Base-by-base conservation (phyloP, 1,284 basidiomycete genomes). In the Tetrapyrgos nigripes region DNA sequence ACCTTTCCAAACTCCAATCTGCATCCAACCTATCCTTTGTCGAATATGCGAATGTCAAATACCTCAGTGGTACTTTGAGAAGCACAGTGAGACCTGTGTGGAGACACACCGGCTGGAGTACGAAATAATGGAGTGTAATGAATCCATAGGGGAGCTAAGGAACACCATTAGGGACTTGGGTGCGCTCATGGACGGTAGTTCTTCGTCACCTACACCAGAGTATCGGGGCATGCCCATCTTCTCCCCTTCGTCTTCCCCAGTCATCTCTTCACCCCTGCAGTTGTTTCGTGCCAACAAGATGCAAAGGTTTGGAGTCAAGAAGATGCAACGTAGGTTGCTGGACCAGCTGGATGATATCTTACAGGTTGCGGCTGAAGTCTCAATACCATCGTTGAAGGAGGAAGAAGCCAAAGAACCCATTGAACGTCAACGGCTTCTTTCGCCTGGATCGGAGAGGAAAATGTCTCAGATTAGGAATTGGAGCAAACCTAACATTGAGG, bases 1-100 rank as follows among this genome's bases (percentile, higher is more conserved):
- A 68, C 90, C 91, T 4, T 87, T 89, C 70, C 83, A 83, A 46
- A 84, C 87, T 9, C 86, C 91, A 26, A 89, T 97, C 71, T 91
- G 88, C 67, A 87, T 86, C 24, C 89, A 95, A 65, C 89, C 88
- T n/a, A 91, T 99, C 40, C 83, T 99, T 19, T 99, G 97, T 78
- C 93, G 97, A 49, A 99, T 99, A 64, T 99, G 97, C 80, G 97
- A 99, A 76, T 89, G 93, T 68, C 91, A 93, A 68, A 92, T 99
- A 55, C 96, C 97, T 2, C 92, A 97, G 59, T 99, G 97, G 96
- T 99, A 97, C 80, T 99, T 99, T 72, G 97, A 98, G 77, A 98
- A 98, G 79, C 97, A 99, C 80, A 98, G 96, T 81, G 97, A 99
- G 78, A 99, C 97, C 10, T 99, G 97, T 73, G 94, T 90, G 67